Evolutionary conservation across 768 basidiomycete genomes (phyloP), one percentile per base, ranked within the genome.

Genomic region (Collybia sp.): DNA sequence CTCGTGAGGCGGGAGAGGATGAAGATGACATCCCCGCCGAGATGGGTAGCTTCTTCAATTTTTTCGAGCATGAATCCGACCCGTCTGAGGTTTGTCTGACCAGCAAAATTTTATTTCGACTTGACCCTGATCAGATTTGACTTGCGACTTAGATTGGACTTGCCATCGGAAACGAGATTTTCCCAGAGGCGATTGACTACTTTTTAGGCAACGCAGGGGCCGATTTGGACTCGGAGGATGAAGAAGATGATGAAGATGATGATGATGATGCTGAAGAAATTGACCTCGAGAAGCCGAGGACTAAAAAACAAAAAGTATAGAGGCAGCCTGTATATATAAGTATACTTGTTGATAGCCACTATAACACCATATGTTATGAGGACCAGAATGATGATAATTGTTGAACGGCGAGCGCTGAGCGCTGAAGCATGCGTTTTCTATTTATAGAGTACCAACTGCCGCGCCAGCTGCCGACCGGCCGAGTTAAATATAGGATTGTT

Each of bases 41-140:
- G 41, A 66, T 75, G 41, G 90, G 90, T 46, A 88, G 83, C 58
- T 90, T 93, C 72, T 93, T 93, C 77, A 90, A 91, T 69, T 85
- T 86, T 59, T 91, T 93, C 50, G 89, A 87, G 64, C 58, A 73
- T 50, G 71, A 73, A 10, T 58, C 68, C 33, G 89, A 91, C 58
- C 75, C 78, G 12, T 77, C 72, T 50, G 85, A 89, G 52, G 89
- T 89, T 60, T 69, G 79, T 25, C 25, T 65, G 47, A 16, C 42
- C 43, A 46, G 10, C 16, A 17, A 10, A 31, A 40, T 42, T 1
- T 11, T 41, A n/a, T n/a, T 34, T 33, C 30, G 16, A 16, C 19
- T 34, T 50, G 34, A 25, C 39, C 6, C 43, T 48, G 18, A 40
- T 16, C 42, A 13, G 19, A 41, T 16, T 19, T 10, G 30, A 31